Base-by-base conservation (phyloP, 805 yeast genomes). In the Teunomyces pallodes region DNA sequence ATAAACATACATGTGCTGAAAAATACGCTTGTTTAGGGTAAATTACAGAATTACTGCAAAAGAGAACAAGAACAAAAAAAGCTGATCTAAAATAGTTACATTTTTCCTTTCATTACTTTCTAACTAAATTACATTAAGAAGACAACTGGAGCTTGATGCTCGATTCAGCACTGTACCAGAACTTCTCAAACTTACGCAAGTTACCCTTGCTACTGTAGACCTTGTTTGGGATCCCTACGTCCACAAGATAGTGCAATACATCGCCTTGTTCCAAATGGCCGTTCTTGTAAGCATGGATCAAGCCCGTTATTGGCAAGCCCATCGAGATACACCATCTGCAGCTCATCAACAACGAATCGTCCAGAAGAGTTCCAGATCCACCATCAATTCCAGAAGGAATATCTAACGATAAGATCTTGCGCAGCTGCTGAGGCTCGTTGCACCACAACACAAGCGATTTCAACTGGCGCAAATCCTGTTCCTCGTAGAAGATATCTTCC, bases 351-450 rank as follows among this genome's bases (percentile, higher is more conserved):
- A 69, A 54, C 26, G 62, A 53, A 6, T 59, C 55, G 42, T 61
- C 69, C 54, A 55, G 61, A 7, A 61, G 60, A 24, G 67, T 70
- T 6, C 96, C 97, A 0, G 95, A 81, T 4, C 94, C 88, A 6
- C 90, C 84, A 59, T 88, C 96, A 36, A 86, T 70, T 4, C 96
- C 96, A 0, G 90, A 79, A 4, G 96, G 91, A 26, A 87, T 79
- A 59, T 90, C 96, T 26, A 90, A 61, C 0, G 96, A 86, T 68
- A 87, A 58, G 8, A 78, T 69, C 33, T 77, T 75, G 5, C 76
- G 65, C 45, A 60, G 61, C 45, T 67, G 71, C 10, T 62, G 60
- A 6, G 74, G 70, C 29, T 62, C 63, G 55, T 87, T 87, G 48
- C 85, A 79, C 96, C 96, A 90, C 4, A 67, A 64, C 24, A 88